Evolutionary conservation across 2,329 filamentous ascomycete species (phyloP), one percentile per base, ranked within the genome.

Genomic region (Sphaceloma murrayae): DNA sequence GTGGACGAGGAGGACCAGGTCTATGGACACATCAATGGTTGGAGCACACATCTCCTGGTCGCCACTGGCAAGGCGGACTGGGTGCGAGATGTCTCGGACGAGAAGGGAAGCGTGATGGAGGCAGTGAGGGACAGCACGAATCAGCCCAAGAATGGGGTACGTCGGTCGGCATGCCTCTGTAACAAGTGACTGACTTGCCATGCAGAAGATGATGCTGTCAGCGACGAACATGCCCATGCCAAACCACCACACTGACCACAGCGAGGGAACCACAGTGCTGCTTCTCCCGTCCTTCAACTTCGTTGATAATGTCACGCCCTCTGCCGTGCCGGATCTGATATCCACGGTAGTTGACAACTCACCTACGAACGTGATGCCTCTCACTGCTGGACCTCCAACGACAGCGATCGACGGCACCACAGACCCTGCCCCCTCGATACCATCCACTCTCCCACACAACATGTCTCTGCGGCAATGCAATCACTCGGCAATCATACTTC

Each of bases 51-150:
- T 64, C 60, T 94, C 49, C 68, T 98, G 22, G 86, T 96, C 11
- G 91, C 86, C 17, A 98, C 91, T n/a, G 85, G 87, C 49, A 94
- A 95, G 74, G 75, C 80, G 18, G 91, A 98, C 64, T 98, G 91
- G 91, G 82, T 89, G 58, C 68, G 85, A 48, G 82, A 94, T 66
- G 85, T 94, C 34, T 78, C 76, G 46, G 84, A 96, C 58, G 91
- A 96, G 69, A 80, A 84, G 53, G 73, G 69, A 34, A 74, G 69
- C 46, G 62, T 77, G 43, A 75, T 76, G 70, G 66, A 72, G 57
- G 68, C 68, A 1, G 64, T 72, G 9, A 66, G 65, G 48, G 66
- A 66, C 52, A 67, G 67, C 44, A 69, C 71, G 1, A 66, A 69
- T 8, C 72, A 71, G 58, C 80, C 80, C 1, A 71, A 62, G 18